A percentile compares a stretch with the other conserved stretches of the same genome.
phyloP scores from a whole-genome alignment of 176 grass and related monocot species.

The Urochloa ruziziensis region DNA sequence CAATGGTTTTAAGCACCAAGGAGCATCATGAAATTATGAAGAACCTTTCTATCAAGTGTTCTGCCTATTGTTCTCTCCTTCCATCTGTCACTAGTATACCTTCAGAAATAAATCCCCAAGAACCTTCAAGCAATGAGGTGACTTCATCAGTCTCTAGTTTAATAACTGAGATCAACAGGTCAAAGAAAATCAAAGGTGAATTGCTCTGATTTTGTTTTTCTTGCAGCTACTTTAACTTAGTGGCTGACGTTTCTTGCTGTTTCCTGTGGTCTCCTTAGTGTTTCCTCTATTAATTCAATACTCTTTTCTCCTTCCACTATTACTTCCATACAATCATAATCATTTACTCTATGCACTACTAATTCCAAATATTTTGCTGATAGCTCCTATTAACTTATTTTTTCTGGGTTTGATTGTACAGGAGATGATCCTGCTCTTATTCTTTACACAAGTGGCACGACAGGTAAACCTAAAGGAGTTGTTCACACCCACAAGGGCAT shows the following conservation, averaged over 20 bases:
- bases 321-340: background rate
- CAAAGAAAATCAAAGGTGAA: conserved; percentile 46
- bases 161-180: conserved; percentile 57
- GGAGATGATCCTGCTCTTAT: conserved; percentile 92
- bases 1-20: conserved; percentile 86
- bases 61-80: conserved; percentile 72
- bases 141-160: conserved; percentile 49
- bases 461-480: conserved; percentile 97
- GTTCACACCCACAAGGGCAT: conserved; percentile 86
- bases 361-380: conserved; percentile 7
- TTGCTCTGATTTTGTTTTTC: background rate
- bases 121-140: conserved; percentile 41
- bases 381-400: conserved; percentile 4
- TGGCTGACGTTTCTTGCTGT: conserved; percentile 13
- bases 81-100: conserved; percentile 56
- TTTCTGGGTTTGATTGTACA: conserved; percentile 39
- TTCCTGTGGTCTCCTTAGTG: background rate
- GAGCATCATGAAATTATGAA: conserved; percentile 77
- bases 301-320: background rate
- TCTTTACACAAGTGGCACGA: conserved; percentile 98
- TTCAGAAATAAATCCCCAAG: conserved; percentile 37
- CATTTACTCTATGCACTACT: background rate
- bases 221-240: background rate
- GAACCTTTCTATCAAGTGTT: conserved; percentile 79
- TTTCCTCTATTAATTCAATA: background rate